Conservation (phyloP, 1,284 basidiomycete species). For the Leccinum holopus region DNA sequence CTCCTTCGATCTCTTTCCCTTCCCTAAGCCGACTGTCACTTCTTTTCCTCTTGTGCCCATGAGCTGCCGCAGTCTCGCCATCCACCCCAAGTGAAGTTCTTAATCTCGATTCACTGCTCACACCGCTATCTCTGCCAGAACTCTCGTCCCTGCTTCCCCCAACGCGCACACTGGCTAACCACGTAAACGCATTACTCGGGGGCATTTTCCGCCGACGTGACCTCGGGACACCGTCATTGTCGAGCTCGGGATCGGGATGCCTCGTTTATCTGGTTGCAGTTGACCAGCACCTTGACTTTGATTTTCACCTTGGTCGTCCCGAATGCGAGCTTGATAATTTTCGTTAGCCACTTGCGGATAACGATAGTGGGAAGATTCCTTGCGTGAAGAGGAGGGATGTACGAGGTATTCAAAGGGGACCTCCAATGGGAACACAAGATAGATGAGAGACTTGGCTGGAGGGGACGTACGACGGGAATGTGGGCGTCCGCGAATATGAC, state of each 20-base stretch:
- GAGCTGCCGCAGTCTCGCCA: conserved; percentile 16
- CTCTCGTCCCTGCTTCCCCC: conserved; percentile 49
- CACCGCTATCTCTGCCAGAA: conserved; percentile 51
- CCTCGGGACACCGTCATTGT: conserved; percentile 51
- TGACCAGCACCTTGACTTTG: conserved; percentile 8
- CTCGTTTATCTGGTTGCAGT: conserved; percentile 21
- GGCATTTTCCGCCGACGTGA: conserved; percentile 54
- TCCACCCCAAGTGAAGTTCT: conserved; percentile 28
- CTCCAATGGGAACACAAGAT: conserved; percentile 55
- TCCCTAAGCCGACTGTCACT: conserved; percentile 49
- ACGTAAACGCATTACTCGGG: conserved; percentile 59
- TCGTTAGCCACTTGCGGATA: conserved; percentile 19
- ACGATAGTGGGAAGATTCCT: conserved; percentile 5
- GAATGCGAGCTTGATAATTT: conserved; percentile 14
- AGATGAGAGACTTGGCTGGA: conserved; percentile 59
- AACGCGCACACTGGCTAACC: conserved; percentile 71
- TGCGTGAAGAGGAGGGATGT: not conserved
- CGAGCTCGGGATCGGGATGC: conserved; percentile 24
- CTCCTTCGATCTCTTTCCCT: conserved; percentile 41
- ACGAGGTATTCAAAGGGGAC: conserved; percentile 41
- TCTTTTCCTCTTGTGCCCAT: conserved; percentile 34
- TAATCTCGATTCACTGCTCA: conserved; percentile 39
- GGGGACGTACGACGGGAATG: conserved; percentile 68
- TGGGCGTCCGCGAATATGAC: conserved; percentile 40
- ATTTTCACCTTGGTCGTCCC: conserved; percentile 21